Evolutionary conservation across 495 filamentous ascomycete genomes (phyloP).

Genomic region (Apiosordaria backusii): DNA sequence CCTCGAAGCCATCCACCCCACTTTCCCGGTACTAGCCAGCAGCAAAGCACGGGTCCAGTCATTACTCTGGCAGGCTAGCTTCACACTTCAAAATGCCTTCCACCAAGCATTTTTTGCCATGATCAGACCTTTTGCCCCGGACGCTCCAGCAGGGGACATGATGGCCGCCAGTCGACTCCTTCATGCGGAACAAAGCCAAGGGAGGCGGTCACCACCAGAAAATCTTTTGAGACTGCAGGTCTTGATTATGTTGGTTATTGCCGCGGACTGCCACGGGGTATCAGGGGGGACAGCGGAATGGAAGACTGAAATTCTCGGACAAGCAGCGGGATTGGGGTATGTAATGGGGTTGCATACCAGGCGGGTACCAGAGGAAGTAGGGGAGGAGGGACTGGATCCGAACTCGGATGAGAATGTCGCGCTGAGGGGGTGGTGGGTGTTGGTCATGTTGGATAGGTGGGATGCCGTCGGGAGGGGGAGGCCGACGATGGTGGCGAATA

Average conservation of each 20-base stretch:
- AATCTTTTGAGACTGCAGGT: slow-evolving; percentile 63
- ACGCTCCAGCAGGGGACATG: slow-evolving; percentile 31
- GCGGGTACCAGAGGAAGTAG: slow-evolving; percentile 26
- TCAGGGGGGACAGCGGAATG: slow-evolving; percentile 28
- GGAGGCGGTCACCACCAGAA: slow-evolving; percentile 40
- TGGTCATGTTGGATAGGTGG: slow-evolving; percentile 73
- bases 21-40: slow-evolving; percentile 69
- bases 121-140: slow-evolving; percentile 45
- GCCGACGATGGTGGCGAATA: slow-evolving; percentile 57
- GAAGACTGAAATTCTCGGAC: slow-evolving; percentile 46
- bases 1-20: slow-evolving; percentile 65
- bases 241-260: slow-evolving; percentile 58
- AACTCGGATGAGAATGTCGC: slow-evolving; percentile 70
- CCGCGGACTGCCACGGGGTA: slow-evolving; percentile 49
- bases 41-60: slow-evolving; percentile 60
- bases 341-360: slow-evolving; percentile 52
- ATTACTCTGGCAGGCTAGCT: slow-evolving; percentile 58
- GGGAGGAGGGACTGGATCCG: slow-evolving; percentile 44
- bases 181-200: slow-evolving; percentile 51
- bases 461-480: slow-evolving; percentile 64
- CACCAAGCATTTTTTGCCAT: slow-evolving; percentile 62
- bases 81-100: slow-evolving; percentile 66
- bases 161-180: slow-evolving; percentile 50
- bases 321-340: slow-evolving; percentile 58
- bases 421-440: slow-evolving; percentile 68